Evolutionary conservation across 2,329 filamentous ascomycete genomes (phyloP), one percentile per base, ranked within the genome.

Genomic region (Phaeosphaeria sp.): DNA sequence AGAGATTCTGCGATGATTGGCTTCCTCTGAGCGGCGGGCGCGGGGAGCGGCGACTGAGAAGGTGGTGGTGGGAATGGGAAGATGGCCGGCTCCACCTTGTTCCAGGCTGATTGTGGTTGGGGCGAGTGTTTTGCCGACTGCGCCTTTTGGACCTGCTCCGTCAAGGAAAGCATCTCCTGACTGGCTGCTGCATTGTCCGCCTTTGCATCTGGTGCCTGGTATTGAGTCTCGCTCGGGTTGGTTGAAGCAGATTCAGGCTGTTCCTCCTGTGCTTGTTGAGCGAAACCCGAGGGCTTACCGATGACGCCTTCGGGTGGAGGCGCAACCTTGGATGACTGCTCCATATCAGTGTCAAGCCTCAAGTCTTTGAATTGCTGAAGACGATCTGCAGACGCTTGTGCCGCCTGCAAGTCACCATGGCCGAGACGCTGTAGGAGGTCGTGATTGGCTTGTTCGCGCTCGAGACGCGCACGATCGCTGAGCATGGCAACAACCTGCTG

Each of bases 1-100:
- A 91, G 78, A 51, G 86, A 83, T 65, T 97, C 93, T 1, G 93
- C 92, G 2, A 97, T 84, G 62, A 93, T 93, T 52, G 93, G 92
- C 59, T 89, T 91, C 49, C 93, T 88, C 79, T 97, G 93, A 9
- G 93, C 93, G 44, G 91, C 92, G 13, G 93, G 94, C 0, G 94
- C 93, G 3, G 93, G 92, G 36, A 97, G 84, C 42, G 93, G 92
- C 2, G 92, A 96, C 21, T 87, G 86, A 2, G 91, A 92, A 52
- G 89, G 88, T 11, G 89, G 87, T 11, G 90, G 89, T 45, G 90
- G 91, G 76, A 89, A 88, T 5, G 91, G 89, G 83, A 91, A 88
- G n/a, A 93, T 91, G 71, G 96, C 84, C 25, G 87, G 89, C 60
- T 88, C 86, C 22, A 84, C 79, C 71, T 87, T 88, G 27, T 78